Evolutionary conservation across 2,329 filamentous ascomycete genomes (phyloP), one percentile per base, ranked within the genome.

Genomic region (Scolecobasidium constrictum): DNA sequence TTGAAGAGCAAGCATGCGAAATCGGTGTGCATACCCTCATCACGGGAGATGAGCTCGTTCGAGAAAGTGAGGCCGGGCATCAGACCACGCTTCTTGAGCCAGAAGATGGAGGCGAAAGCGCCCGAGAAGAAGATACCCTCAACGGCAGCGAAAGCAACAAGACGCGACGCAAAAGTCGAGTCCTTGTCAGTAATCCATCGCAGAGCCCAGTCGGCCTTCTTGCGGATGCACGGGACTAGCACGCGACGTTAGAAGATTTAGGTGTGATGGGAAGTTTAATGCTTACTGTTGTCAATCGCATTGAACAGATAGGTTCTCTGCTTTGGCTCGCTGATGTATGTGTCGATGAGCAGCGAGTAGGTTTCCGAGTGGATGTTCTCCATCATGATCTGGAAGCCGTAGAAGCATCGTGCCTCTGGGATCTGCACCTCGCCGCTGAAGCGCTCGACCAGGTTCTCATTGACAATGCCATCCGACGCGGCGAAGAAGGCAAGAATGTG

Each of bases 331-430:
- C 93, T 95, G 71, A 98, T 94, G 68, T 98, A 98, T 49, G 90
- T 95, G 65, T 98, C 92, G 63, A 98, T 98, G 61, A 98, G 81
- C 26, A 98, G 81, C 16, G 90, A 96, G 77, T 98, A 98, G 43
- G 92, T 98, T 73, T 98, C 92, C 13, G 92, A 95, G 77, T 98
- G 92, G 58, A 98, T 94, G 72, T 98, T 98, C 76, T 98, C 92
- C 86, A 98, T 96, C 92, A 98, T 98, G 72, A 96, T 96, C 73
- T 98, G 92, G 78, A 98, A 98, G 51, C 92, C 92, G 66, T 98
- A 98, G 77, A 98, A 98, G 80, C 92, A 98, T 58, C 92, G 87
- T 50, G 92, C 92, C 70, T 98, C 92, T 9, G 92, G 90, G 46
- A 96, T 81, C 70, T 98, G 92, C 21, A 98, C 90, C 68, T 98